These are phyloP conservation scores for Flaveria ramosissima DNA, from an alignment of 129 eudicot genomes.

Conservation along the genomic window DNA sequence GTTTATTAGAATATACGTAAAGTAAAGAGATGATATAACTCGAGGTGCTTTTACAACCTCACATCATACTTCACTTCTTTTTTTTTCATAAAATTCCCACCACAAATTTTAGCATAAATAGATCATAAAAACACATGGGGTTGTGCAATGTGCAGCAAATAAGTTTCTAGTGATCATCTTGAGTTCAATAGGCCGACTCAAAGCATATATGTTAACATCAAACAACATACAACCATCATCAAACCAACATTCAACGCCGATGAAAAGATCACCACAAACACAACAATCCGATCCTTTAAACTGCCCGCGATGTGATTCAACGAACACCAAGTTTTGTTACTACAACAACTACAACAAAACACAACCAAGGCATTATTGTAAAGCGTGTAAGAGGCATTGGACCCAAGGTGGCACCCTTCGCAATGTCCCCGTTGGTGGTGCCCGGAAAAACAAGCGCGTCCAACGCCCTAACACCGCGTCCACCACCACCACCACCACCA, in stretches of 20 bases:
- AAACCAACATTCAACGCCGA: conserved; percentile 35
- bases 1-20: too few relatives aligned
- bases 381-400: conserved; percentile 91
- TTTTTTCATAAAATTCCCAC: conserved; percentile 20
- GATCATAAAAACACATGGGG: conserved; percentile 41
- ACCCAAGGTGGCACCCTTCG: conserved; percentile 92
- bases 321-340: conserved; percentile 86
- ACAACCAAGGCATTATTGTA: conserved; percentile 81
- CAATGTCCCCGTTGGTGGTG: conserved; percentile 88
- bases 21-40: too few relatives aligned
- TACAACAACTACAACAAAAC: conserved; percentile 92
- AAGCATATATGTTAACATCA: conserved; percentile 31
- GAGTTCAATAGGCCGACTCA: conserved; percentile 48
- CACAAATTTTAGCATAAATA: conserved; percentile 14
- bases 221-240: conserved; percentile 30
- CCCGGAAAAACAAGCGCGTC: conserved; percentile 79
- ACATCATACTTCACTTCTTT: conserved; percentile 33
- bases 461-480: conserved; percentile 39
- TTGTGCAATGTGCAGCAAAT: conserved; percentile 42
- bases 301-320: conserved; percentile 79
- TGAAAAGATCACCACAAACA: conserved; percentile 37
- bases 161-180: conserved; percentile 53
- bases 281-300: conserved; percentile 50
- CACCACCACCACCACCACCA: conserved; percentile 17
- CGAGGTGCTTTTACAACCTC: conserved; percentile 31